These are phyloP conservation scores for Entoloma clypeatum DNA, from an alignment of 1,284 basidiomycete species.

Conservation along the genomic window DNA sequence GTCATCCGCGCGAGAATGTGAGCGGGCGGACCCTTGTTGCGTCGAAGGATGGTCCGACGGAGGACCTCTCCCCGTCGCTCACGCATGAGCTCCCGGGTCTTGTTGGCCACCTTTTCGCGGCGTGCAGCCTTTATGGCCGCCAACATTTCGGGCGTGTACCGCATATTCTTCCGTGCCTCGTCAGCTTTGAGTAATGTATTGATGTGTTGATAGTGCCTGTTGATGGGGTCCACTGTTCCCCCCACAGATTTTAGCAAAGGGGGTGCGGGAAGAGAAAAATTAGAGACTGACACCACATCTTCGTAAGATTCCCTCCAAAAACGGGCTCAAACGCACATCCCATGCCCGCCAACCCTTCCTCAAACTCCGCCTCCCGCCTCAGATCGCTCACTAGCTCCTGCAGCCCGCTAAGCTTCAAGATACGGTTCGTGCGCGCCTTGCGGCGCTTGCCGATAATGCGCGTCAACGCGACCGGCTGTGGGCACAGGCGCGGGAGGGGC, in stretches of 20 bases:
- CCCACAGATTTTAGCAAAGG: constrained; percentile 3
- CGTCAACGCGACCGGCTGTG: constrained; percentile 66
- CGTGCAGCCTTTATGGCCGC: constrained; percentile 50
- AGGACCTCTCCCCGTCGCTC: constrained; percentile 60
- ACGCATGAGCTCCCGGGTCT: constrained; percentile 53
- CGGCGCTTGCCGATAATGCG: constrained; percentile 67
- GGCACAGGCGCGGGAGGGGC: constrained; percentile 72
- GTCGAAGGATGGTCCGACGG: constrained; percentile 41
- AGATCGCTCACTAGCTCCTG: constrained; percentile 44
- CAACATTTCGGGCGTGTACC: constrained; percentile 48
- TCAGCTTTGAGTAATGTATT: constrained; percentile 36
- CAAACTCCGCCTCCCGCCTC: constrained; percentile 52
- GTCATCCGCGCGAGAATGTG: constrained; percentile 53
- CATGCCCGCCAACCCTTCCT: constrained; percentile 36
- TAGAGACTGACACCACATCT: constrained; percentile 42
- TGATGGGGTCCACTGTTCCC: constrained; percentile 21
- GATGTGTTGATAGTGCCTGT: constrained; percentile 23
- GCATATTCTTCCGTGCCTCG: constrained; percentile 34
- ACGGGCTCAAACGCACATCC: constrained; percentile 20
- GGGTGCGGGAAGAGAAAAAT: constrained; percentile 3
- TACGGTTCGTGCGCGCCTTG: constrained; percentile 43
- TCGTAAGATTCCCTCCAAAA: constrained; percentile 15
- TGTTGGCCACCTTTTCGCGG: constrained; percentile 54
- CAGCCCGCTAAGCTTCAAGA: constrained; percentile 30
- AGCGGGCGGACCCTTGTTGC: constrained; percentile 55